Conservation (phyloP, 306 rosid species). For the Pyrus communis region DNA sequence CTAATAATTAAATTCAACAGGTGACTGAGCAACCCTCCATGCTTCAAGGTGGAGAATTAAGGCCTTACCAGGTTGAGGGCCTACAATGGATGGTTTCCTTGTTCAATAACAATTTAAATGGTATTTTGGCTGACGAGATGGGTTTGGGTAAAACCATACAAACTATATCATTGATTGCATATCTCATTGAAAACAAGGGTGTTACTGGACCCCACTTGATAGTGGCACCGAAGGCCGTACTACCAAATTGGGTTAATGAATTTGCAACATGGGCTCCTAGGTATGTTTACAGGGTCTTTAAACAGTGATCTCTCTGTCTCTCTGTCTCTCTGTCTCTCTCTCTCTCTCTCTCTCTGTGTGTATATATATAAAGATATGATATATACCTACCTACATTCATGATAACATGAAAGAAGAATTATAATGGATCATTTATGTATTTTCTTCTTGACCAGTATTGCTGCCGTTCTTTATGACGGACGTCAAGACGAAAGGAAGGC, state of each 20-base stretch:
- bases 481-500: conserved; percentile 91
- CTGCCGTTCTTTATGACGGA: conserved; percentile 79
- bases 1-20: conserved; percentile 32
- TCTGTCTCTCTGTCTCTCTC: conserved; percentile 1
- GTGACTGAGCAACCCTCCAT: conserved; percentile 92
- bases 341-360: background rate
- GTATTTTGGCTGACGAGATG: conserved; percentile 99
- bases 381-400: background rate
- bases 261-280: conserved; percentile 95
- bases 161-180: conserved; percentile 82
- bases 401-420: background rate
- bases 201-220: conserved; percentile 94
- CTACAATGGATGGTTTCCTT: conserved; percentile 98
- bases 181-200: conserved; percentile 78
- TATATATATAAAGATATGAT: no score
- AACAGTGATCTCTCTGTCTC: background rate
- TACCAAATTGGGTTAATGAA: conserved; percentile 91
- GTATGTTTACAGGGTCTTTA: conserved; percentile 30
- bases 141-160: conserved; percentile 98
- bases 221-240: conserved; percentile 98
- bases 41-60: conserved; percentile 95
- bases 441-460: conserved; percentile 54
- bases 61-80: conserved; percentile 92
- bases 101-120: conserved; percentile 92
- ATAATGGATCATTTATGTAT: background rate